Percentiles rank a stretch among this genome's conserved stretches.
phyloP scores from a whole-genome alignment of 768 basidiomycete species.

The Strobilomyces confusus region DNA sequence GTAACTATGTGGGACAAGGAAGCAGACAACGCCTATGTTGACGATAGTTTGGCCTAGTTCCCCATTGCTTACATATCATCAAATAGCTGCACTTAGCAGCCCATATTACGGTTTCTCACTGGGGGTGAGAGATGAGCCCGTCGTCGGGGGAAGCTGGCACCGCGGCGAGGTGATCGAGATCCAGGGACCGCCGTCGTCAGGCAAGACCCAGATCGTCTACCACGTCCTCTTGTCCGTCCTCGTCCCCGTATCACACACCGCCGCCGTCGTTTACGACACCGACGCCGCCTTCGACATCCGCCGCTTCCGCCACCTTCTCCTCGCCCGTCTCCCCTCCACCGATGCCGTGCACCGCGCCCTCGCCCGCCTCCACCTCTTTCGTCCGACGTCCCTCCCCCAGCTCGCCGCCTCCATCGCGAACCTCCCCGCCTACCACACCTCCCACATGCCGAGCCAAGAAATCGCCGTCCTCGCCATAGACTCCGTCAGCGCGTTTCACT shows the following conservation, averaged over 20 bases:
- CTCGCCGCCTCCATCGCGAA: conserved; percentile 63
- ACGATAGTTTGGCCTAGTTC: too few species aligned
- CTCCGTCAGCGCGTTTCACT: conserved; percentile 73
- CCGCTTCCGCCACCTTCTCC: conserved; percentile 52
- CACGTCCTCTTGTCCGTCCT: conserved; percentile 58
- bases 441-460: conserved; percentile 46
- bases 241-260: conserved; percentile 42
- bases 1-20: too few species aligned
- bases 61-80: too few species aligned
- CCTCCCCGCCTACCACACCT: conserved; percentile 51
- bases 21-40: too few species aligned
- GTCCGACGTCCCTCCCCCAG: conserved; percentile 61
- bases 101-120: too few species aligned
- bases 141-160: too few species aligned
- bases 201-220: conserved; percentile 78
- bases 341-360: conserved; percentile 38
- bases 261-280: conserved; percentile 66
- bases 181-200: conserved; percentile 69
- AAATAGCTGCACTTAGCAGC: too few species aligned
- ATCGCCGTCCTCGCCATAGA: conserved; percentile 71
- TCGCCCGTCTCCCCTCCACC: conserved; percentile 23
- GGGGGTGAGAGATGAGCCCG: too few species aligned
- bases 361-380: conserved; percentile 62
- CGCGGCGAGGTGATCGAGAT: conserved; percentile 71
- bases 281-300: conserved; percentile 60